Evolutionary conservation across 805 yeast genomes (phyloP), one percentile per base, ranked within the genome.

Genomic region (Cyberlindnera japonica): DNA sequence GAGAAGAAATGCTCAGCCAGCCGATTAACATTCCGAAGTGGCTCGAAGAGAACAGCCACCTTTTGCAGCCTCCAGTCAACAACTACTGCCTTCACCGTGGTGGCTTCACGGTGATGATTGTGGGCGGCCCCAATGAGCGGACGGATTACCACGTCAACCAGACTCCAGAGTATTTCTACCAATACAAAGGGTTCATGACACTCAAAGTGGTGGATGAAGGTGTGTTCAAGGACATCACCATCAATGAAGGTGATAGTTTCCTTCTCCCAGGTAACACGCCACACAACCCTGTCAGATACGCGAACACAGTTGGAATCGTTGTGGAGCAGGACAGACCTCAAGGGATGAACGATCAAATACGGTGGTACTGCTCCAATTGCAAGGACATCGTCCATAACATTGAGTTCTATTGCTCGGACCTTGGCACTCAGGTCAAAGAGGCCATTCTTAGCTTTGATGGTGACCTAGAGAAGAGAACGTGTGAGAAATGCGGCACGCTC

Each of bases 71-170:
- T 2, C 97, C 97, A 1, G 96, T 90, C 24, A 88, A 88, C 62
- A 90, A 90, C 58, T 90, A 65, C 64, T 88, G 96, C 56, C 75
- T 90, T 21, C 95, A 90, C 62, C 71, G 89, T 35, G 96, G 95
- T 5, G 96, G 96, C 0, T 85, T 84, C 59, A 89, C 96, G 0
- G 88, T 89, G 26, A 90, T 90, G 96, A 80, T 89, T 37, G 95
- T 90, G 2, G 97, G 97, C 13, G 97, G 97, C 0, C 97, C 97
- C 4, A 90, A 90, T 59, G 95, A 82, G 55, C 71, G 97, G 43
- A 89, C 95, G 0, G 97, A 90, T 59, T 90, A 87, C 59, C 97
- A 90, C 57, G 77, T 90, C 35, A 90, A 90, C 57, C 95, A 87
- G 53, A 90, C 97, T 0, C 96, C 97, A 1, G 97, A 90, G 56